Evolutionary conservation across 179 eudicot species (phyloP), one percentile per base, ranked within the genome.

Genomic region (Silene noctiflora): DNA sequence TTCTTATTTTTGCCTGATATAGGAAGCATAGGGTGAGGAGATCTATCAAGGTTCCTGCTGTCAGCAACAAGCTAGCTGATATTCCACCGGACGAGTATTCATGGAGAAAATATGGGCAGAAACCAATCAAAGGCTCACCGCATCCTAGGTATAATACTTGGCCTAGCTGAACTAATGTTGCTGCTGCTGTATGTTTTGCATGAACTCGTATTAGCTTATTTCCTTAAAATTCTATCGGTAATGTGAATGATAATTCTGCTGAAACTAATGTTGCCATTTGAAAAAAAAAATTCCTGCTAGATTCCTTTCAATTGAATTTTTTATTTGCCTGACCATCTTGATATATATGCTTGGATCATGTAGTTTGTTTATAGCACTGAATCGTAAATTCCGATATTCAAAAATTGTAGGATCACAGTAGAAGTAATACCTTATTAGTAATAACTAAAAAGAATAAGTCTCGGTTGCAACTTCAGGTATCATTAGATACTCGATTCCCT

Each of bases 51-150:
- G 99, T 95, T 70, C 98, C 99, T 74, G 98, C 99, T 33, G 84
- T 93, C 46, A 95, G 99, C 81, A 91, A 88, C 86, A 95, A 95
- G 87, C 87, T 93, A 64, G 97, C 99, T 10, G 99, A 95, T 85
- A 95, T 95, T 69, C 91, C 99, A 24, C 84, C 98, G 2, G 99
- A 95, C 64, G 99, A 95, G 76, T 92, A 88, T 72, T 92, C 99
- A 0, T 95, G 99, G 99, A 87, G 99, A 76, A 95, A 95, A 74
- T 95, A 95, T 39, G 99, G 99, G 20, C 99, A 95, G 80, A 95
- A 95, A 76, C 99, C 99, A 6, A 95, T 95, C 78, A 95, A 95
- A 87, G 99, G 99, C 55, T 95, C 99, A 71, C 99, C 99, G 71
- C 92, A 95, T 62, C 99, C 99, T 7, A 91, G 99, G 99, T 95